phyloP scores from a whole-genome alignment of 1,284 basidiomycete genomes.

The Trichosporon sp. region DNA sequence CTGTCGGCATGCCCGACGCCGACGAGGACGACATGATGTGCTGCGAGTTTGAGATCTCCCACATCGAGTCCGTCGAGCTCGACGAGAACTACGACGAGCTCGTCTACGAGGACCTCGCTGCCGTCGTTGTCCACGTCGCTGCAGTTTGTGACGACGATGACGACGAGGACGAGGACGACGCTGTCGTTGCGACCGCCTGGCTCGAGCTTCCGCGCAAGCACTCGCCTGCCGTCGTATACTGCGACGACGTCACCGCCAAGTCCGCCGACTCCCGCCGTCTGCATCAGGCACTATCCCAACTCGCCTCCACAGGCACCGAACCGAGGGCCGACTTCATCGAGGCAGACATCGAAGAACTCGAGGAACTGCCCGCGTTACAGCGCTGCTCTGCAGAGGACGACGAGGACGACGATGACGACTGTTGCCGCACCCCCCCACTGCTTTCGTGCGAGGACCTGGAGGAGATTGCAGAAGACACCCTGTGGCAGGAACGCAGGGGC shows the following conservation, averaged over 20 bases:
- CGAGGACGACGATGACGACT: slow-evolving; percentile 31
- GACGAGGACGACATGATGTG: slow-evolving; percentile 31
- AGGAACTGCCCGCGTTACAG: slow-evolving; percentile 21
- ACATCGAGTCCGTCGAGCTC: slow-evolving; percentile 19
- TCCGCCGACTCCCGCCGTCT: neutral
- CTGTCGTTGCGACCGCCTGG: slow-evolving; percentile 24
- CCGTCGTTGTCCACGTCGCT: slow-evolving; percentile 23
- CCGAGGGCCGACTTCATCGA: neutral
- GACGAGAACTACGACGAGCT: slow-evolving; percentile 30
- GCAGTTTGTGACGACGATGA: slow-evolving; percentile 26
- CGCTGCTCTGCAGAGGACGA: slow-evolving; percentile 12
- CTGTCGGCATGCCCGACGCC: slow-evolving; percentile 35
- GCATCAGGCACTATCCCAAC: neutral
- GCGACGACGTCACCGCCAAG: neutral
- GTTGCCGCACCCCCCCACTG: slow-evolving; percentile 37
- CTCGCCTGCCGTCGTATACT: neutral
- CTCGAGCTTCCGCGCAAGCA: slow-evolving; percentile 16
- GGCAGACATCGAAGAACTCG: slow-evolving; percentile 24
- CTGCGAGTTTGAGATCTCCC: neutral
- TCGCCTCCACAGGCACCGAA: neutral
- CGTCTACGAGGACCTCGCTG: slow-evolving; percentile 21
- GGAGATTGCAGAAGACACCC: slow-evolving; percentile 18
- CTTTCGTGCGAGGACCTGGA: slow-evolving; percentile 28
- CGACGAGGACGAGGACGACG: slow-evolving; percentile 25
- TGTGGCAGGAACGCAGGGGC: neutral